phyloP scores from a whole-genome alignment of 495 filamentous ascomycete species.

The Penicillium riverlandense region DNA sequence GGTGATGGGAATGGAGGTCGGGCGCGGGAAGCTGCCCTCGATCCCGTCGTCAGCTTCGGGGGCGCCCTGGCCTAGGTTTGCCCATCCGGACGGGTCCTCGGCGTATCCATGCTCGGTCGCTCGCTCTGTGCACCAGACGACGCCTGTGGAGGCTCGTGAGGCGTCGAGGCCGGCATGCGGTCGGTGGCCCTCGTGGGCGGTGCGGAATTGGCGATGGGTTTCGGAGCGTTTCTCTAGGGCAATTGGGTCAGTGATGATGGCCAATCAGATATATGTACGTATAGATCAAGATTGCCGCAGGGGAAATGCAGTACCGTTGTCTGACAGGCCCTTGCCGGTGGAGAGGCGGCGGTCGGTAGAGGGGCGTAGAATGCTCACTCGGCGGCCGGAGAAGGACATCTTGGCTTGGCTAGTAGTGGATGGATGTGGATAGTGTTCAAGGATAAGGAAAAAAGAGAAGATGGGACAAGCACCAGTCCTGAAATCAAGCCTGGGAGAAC shows the following conservation, averaged over 20 bases:
- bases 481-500: too few relatives aligned
- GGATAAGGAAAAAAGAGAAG: not conserved
- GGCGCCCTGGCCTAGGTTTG: slow-evolving; percentile 91
- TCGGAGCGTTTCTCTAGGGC: slow-evolving; percentile 61
- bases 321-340: slow-evolving; percentile 31
- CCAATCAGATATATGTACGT: not conserved
- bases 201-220: slow-evolving; percentile 78
- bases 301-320: slow-evolving; percentile 27
- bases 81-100: slow-evolving; percentile 78
- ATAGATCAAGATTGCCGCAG: not conserved
- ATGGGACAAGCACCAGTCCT: not conserved
- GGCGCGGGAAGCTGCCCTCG: slow-evolving; percentile 81
- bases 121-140: slow-evolving; percentile 81
- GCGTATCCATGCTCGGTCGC: slow-evolving; percentile 73
- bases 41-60: slow-evolving; percentile 94
- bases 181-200: slow-evolving; percentile 79
- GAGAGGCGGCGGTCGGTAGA: slow-evolving; percentile 30
- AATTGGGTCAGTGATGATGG: slow-evolving; percentile 8
- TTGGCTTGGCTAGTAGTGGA: slow-evolving; percentile 10
- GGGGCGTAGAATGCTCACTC: slow-evolving; percentile 39
- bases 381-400: slow-evolving; percentile 48
- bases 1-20: slow-evolving; percentile 69
- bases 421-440: not conserved
- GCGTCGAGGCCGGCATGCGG: slow-evolving; percentile 87
- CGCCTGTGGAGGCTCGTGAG: slow-evolving; percentile 71